Conservation (phyloP, 495 filamentous ascomycete species). For the Letharia lupina region DNA sequence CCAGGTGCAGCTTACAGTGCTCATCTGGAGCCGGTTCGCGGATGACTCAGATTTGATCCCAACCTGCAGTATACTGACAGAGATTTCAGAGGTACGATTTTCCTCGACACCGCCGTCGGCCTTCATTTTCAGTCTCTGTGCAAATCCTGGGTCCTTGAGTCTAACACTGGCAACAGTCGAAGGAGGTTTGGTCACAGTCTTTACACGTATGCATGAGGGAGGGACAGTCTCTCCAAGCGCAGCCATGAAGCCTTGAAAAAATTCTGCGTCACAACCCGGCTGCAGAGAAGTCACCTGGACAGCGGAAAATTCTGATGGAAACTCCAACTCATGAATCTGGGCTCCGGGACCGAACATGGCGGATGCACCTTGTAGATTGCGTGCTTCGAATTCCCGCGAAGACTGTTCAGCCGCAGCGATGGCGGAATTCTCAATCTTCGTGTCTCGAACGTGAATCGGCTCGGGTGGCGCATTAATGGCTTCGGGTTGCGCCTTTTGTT, state of each 20-base stretch:
- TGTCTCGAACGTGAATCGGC: neutral
- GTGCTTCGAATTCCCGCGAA: neutral
- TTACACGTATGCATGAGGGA: slow-evolving; percentile 2
- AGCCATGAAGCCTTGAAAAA: slow-evolving; percentile 2
- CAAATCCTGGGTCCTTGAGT: slow-evolving; percentile 4
- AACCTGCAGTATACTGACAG: neutral
- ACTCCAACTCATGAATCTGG: slow-evolving; percentile 7
- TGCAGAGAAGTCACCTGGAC: slow-evolving; percentile 8
- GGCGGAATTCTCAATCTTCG: neutral
- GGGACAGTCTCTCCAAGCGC: slow-evolving; percentile 2
- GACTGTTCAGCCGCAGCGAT: neutral
- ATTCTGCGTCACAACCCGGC: neutral
- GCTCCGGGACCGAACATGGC: slow-evolving; percentile 19
- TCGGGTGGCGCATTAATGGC: neutral
- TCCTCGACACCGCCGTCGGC: neutral
- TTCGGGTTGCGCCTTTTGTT: neutral
- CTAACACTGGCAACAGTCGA: neutral
- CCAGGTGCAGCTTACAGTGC: slow-evolving; percentile 16
- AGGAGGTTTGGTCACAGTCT: neutral
- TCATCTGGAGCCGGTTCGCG: slow-evolving; percentile 7
- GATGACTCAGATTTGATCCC: slow-evolving; percentile 1
- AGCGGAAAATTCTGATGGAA: slow-evolving; percentile 12
- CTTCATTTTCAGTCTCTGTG: slow-evolving; percentile 5
- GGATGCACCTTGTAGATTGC: slow-evolving; percentile 14
- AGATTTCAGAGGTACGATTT: neutral